Base-by-base conservation (phyloP, 2,329 filamentous ascomycete species). In the Diaporthe sp. region DNA sequence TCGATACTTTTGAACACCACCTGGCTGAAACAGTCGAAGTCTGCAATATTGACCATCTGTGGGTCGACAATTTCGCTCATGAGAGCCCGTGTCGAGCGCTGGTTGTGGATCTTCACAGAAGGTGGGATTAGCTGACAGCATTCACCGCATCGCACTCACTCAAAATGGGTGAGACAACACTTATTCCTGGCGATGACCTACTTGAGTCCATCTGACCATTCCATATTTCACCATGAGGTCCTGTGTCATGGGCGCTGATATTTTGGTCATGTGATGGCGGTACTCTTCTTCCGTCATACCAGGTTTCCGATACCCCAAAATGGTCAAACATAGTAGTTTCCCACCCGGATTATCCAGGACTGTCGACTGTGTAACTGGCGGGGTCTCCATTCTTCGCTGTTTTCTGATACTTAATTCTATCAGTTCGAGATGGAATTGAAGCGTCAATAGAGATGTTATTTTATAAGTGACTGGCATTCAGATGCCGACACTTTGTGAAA, bases 11-110 rank as follows among this genome's bases (percentile, higher is more conserved):
- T 76, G 78, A 89, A 89, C 0, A 88, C 81, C 0, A 87, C 85
- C 78, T 89, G 87, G 67, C 85, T 87, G 78, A 89, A 87, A 78
- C 85, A 88, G 79, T 89, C 87, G 75, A 83, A 89, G 76, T 88
- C 85, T 6, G 87, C 86, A 6, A 88, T n/a, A 67, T 88, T 87
- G n/a, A 78, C 75, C 83, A 89, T 86, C 75, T 89, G 87, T 1
- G 79, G 82, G 75, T 88, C 87, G 77, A 82, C 85, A 0, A 89
- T 79, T 70, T 82, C 76, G 15, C 76, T 71, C 86, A 88, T 88
- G 15, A 87, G 77, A 0, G 78, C 78, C 6, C 85, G 83, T 0
- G 85, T 85, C 2, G 75, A 75, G 1, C 37, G 77, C 15, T 78
- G 78, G 72, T 86, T 88, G 77, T 88, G 87, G 39, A 86, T 86